These are phyloP conservation scores for Phytophthora brassicae DNA, from an alignment of 352 stramenopile genomes.

Conservation along the genomic window DNA sequence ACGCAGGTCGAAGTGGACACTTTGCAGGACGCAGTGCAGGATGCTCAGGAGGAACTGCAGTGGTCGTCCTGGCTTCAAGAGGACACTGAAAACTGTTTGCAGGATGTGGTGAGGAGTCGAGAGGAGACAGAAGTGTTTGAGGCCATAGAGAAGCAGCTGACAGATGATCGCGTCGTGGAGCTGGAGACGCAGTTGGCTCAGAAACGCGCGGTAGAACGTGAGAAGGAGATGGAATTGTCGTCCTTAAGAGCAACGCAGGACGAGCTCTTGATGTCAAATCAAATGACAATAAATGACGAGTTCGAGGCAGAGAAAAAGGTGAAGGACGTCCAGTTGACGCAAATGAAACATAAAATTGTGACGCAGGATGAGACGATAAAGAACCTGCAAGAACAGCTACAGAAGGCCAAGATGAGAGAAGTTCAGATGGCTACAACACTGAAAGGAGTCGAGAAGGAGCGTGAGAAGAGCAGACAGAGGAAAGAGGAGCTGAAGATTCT, in stretches of 20 bases:
- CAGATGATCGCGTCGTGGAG: constrained; percentile 53
- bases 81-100: constrained; percentile 18
- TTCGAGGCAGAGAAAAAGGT: constrained; percentile 31
- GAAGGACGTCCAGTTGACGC: constrained; percentile 20
- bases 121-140: constrained; percentile 44
- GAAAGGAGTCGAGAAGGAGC: constrained; percentile 14
- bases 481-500: constrained; percentile 39
- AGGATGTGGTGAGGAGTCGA: constrained; percentile 9
- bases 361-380: constrained; percentile 27
- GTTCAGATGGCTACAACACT: constrained; percentile 6
- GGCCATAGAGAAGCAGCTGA: constrained; percentile 48
- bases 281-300: constrained; percentile 27
- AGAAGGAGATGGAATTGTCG: constrained; percentile 47
- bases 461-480: constrained; percentile 19
- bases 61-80: constrained; percentile 20
- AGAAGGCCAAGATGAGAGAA: constrained; percentile 18
- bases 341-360: constrained; percentile 22
- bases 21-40: constrained; percentile 7
- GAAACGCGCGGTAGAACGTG: constrained; percentile 36
- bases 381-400: constrained; percentile 37
- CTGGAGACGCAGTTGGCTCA: constrained; percentile 54
- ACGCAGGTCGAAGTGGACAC: constrained; percentile 31
- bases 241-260: constrained; percentile 34
- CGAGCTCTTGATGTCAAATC: constrained; percentile 24
- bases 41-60: constrained; percentile 18